These are phyloP conservation scores for Gnomoniopsis smithogilvyi DNA, from an alignment of 2,329 filamentous ascomycete species.

Conservation along the genomic window DNA sequence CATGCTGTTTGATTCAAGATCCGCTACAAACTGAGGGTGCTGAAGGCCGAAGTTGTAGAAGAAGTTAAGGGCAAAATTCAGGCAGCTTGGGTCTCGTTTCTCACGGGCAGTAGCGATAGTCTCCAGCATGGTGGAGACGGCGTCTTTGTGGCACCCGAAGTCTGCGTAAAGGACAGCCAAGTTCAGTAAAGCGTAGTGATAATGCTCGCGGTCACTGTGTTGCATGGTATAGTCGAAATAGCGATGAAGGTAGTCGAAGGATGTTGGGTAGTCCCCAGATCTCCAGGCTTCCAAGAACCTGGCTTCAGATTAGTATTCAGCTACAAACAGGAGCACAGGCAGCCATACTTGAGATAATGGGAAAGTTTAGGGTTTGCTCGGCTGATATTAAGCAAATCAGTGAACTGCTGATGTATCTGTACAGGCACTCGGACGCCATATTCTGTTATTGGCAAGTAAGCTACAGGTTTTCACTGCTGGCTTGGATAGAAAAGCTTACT, in stretches of 20 bases:
- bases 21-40: conserved; percentile 71
- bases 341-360: conserved; percentile 66
- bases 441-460: conserved; percentile 40
- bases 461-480: background rate
- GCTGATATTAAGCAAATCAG: conserved; percentile 64
- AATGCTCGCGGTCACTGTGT: conserved; percentile 76
- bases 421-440: conserved; percentile 75
- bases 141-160: conserved; percentile 87
- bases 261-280: conserved; percentile 82
- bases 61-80: conserved; percentile 96
- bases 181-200: conserved; percentile 93
- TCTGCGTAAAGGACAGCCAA: conserved; percentile 91
- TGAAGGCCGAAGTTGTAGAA: conserved; percentile 90
- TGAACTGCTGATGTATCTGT: conserved; percentile 69
- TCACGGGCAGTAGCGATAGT: conserved; percentile 92
- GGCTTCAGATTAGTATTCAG: conserved; percentile 17
- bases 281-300: conserved; percentile 92
- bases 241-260: conserved; percentile 86
- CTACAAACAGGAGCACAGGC: background rate
- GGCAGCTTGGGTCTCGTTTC: conserved; percentile 84
- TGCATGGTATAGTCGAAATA: conserved; percentile 98
- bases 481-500: conserved; percentile 43
- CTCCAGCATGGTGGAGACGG: conserved; percentile 91
- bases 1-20: conserved; percentile 69
- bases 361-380: conserved; percentile 68